These are phyloP conservation scores for Exophiala viscosa DNA, from an alignment of 2,329 filamentous ascomycete genomes.

Conservation along the genomic window DNA sequence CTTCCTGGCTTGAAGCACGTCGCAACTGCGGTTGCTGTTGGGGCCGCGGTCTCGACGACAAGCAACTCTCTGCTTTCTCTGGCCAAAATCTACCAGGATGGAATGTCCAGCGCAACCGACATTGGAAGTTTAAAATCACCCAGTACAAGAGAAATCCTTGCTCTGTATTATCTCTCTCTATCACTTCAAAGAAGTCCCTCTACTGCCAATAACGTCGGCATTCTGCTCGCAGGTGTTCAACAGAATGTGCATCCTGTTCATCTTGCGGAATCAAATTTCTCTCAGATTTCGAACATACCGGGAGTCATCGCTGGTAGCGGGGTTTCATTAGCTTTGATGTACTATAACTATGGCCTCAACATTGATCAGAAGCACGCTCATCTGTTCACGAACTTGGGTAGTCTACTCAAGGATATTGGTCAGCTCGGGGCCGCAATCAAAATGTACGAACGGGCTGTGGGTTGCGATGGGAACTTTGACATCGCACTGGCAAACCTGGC, in stretches of 20 bases:
- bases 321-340: slow-evolving; percentile 79
- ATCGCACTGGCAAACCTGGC: slow-evolving; percentile 95
- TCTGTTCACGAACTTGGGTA: slow-evolving; percentile 93
- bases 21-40: slow-evolving; percentile 65
- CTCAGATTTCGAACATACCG: slow-evolving; percentile 43
- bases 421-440: slow-evolving; percentile 86
- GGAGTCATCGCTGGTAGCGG: slow-evolving; percentile 84
- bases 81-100: slow-evolving; percentile 97
- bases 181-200: slow-evolving; percentile 94
- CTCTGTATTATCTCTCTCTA: slow-evolving; percentile 90
- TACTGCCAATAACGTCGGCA: slow-evolving; percentile 96
- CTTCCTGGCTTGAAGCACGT: slow-evolving; percentile 76
- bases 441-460: slow-evolving; percentile 95
- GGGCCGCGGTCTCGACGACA: slow-evolving; percentile 82
- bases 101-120: slow-evolving; percentile 60
- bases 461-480: slow-evolving; percentile 90
- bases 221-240: slow-evolving; percentile 90
- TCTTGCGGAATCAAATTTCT: slow-evolving; percentile 29
- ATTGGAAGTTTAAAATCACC: slow-evolving; percentile 60
- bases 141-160: slow-evolving; percentile 85
- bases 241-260: slow-evolving; percentile 53
- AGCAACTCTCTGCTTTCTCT: slow-evolving; percentile 93
- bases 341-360: slow-evolving; percentile 90
- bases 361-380: slow-evolving; percentile 89
- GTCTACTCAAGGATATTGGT: slow-evolving; percentile 91